A percentile compares a stretch with the other conserved stretches of the same genome.
Conservation (phyloP, 805 yeast species). For the Kazachstania psychrophila region DNA sequence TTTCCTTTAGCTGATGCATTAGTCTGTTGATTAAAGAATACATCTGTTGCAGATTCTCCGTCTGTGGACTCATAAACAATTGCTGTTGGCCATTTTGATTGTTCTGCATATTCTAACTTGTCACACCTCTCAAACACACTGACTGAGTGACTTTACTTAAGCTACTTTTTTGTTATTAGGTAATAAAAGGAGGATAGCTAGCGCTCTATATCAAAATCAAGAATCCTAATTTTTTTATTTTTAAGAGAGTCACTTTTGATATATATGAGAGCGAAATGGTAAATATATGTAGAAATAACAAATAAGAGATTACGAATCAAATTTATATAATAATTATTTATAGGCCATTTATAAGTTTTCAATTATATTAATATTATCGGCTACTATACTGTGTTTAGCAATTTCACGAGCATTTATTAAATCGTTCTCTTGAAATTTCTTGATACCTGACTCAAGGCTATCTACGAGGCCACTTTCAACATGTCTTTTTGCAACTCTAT, state of each 20-base stretch:
- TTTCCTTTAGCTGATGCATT: slow-evolving; percentile 12
- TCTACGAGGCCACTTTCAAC: slow-evolving; percentile 44
- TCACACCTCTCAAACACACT: too few relatives aligned
- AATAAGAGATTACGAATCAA: too few relatives aligned
- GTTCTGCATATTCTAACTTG: too few relatives aligned
- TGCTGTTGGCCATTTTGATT: slow-evolving; percentile 18
- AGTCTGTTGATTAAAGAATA: slow-evolving; percentile 17
- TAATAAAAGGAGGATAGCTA: too few relatives aligned
- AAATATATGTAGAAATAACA: too few relatives aligned
- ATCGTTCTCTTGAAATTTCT: slow-evolving; percentile 49
- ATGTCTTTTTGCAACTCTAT: slow-evolving; percentile 62
- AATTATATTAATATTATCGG: slow-evolving; percentile 11
- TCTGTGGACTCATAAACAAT: slow-evolving; percentile 22
- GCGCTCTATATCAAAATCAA: too few relatives aligned
- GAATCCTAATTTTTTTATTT: too few relatives aligned
- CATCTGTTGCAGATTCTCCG: slow-evolving; percentile 21
- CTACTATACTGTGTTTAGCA: slow-evolving; percentile 12
- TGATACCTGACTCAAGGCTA: slow-evolving; percentile 41
- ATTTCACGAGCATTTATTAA: slow-evolving; percentile 46
- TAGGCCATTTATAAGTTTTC: slow-evolving; percentile 11
- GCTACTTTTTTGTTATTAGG: too few relatives aligned
- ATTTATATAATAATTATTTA: too few relatives aligned
- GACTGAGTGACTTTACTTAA: too few relatives aligned
- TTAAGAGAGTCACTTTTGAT: too few relatives aligned
- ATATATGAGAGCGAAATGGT: too few relatives aligned